Conservation (phyloP, 495 filamentous ascomycete species). For the Podospora pseudoanserina region DNA sequence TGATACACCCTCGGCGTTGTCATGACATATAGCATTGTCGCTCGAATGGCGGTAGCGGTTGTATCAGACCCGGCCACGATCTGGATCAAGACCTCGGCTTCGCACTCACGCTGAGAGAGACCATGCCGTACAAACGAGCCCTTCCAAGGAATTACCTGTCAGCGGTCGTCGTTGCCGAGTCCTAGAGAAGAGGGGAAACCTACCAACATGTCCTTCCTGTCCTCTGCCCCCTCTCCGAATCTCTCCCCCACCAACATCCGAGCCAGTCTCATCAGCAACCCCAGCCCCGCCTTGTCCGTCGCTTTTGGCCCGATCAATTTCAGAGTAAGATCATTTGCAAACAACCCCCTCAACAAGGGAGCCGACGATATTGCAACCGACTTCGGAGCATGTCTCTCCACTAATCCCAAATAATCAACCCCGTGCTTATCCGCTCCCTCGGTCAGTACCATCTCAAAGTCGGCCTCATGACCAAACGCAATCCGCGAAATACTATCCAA, state of each 20-base stretch:
- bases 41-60: slow-evolving; percentile 56
- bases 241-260: slow-evolving; percentile 30
- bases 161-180: slow-evolving; percentile 21
- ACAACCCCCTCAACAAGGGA: slow-evolving; percentile 29
- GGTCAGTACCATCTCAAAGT: slow-evolving; percentile 45
- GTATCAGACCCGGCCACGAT: slow-evolving; percentile 63
- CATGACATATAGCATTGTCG: slow-evolving; percentile 52
- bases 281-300: slow-evolving; percentile 45
- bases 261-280: slow-evolving; percentile 38
- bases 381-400: slow-evolving; percentile 33
- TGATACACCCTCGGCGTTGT: slow-evolving; percentile 44
- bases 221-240: slow-evolving; percentile 41
- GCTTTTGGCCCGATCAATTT: slow-evolving; percentile 54
- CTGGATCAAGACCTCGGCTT: slow-evolving; percentile 41
- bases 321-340: slow-evolving; percentile 42
- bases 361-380: slow-evolving; percentile 27
- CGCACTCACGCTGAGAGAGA: slow-evolving; percentile 29
- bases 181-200: slow-evolving; percentile 27
- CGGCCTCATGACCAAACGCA: slow-evolving; percentile 45
- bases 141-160: slow-evolving; percentile 12
- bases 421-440: slow-evolving; percentile 41
- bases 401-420: slow-evolving; percentile 44
- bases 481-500: slow-evolving; percentile 49
- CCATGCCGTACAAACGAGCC: slow-evolving; percentile 36
- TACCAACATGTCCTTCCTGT: slow-evolving; percentile 41